Conservation (phyloP, 768 basidiomycete genomes). For the Clitopilus passeckerianus region DNA sequence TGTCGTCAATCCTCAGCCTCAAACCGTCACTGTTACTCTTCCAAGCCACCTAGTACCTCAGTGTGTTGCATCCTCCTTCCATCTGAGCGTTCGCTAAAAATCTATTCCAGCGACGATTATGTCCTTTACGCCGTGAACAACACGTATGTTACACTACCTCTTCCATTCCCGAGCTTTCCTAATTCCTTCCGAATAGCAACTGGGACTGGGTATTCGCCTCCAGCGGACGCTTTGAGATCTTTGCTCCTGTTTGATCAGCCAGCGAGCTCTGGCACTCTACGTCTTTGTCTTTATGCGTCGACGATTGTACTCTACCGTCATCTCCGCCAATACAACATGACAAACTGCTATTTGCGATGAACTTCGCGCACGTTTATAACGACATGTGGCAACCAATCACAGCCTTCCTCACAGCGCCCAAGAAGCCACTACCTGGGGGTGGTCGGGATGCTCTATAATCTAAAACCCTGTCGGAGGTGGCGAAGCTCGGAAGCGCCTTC, state of each 20-base stretch:
- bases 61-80: neutral
- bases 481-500: too few species aligned
- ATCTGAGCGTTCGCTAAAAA: neutral
- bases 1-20: conserved; percentile 4
- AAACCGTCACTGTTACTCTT: conserved; percentile 2
- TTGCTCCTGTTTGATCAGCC: neutral
- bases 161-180: neutral
- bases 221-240: conserved; percentile 8
- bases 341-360: too few species aligned
- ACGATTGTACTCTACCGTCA: neutral
- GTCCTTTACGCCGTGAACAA: conserved; percentile 13
- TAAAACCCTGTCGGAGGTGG: too few species aligned
- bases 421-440: too few species aligned
- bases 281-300: neutral
- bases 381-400: too few species aligned
- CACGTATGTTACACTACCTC: neutral
- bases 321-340: too few species aligned
- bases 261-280: neutral
- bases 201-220: conserved; percentile 10
- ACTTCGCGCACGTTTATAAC: too few species aligned
- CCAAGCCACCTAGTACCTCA: conserved; percentile 4
- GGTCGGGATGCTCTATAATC: too few species aligned
- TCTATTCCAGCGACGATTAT: conserved; percentile 10
- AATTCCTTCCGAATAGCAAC: conserved; percentile 2
- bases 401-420: too few species aligned